A percentile compares a stretch with the other conserved stretches of the same genome.
These are phyloP conservation scores for Stylonectria norvegica DNA, from an alignment of 2,329 filamentous ascomycete genomes.

Conservation along the genomic window DNA sequence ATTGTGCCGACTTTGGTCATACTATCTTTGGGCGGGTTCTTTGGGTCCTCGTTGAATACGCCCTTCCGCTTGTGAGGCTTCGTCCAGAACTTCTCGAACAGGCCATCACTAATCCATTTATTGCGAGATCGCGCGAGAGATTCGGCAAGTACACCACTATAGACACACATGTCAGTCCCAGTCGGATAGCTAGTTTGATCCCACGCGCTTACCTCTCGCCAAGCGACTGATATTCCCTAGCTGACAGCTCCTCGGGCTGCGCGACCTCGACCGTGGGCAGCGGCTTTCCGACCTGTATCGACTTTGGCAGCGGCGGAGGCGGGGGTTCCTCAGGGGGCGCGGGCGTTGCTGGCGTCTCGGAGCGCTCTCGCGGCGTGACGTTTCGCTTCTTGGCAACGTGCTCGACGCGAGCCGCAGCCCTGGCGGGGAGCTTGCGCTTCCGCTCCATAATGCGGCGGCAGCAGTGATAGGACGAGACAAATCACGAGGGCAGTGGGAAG, in stretches of 20 bases:
- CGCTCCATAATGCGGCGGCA: conserved; percentile 50
- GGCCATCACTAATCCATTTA: conserved; percentile 67
- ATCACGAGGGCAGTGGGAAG: conserved; percentile 20
- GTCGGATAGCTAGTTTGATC: neutral
- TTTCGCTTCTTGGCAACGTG: conserved; percentile 59
- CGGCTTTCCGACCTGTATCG: conserved; percentile 62
- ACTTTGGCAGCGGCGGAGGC: conserved; percentile 54
- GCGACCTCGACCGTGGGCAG: conserved; percentile 67
- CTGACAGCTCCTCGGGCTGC: conserved; percentile 61
- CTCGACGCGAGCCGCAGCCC: conserved; percentile 59
- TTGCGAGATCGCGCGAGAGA: conserved; percentile 70
- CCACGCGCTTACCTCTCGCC: conserved; percentile 58
- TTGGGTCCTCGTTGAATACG: conserved; percentile 58
- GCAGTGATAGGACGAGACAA: conserved; percentile 11
- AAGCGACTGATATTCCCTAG: conserved; percentile 68
- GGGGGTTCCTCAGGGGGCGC: conserved; percentile 35
- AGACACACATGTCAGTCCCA: conserved; percentile 20
- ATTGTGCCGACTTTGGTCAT: conserved; percentile 72
- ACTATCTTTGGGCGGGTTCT: conserved; percentile 66
- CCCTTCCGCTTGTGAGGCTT: conserved; percentile 69
- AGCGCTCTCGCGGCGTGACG: conserved; percentile 52
- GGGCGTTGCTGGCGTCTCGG: conserved; percentile 45
- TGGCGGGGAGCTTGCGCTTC: conserved; percentile 63
- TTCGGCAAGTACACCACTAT: conserved; percentile 69
- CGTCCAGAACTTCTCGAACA: conserved; percentile 76